Evolutionary conservation across 345 rosid genomes (phyloP).

Genomic region (Aquilaria malaccensis): DNA sequence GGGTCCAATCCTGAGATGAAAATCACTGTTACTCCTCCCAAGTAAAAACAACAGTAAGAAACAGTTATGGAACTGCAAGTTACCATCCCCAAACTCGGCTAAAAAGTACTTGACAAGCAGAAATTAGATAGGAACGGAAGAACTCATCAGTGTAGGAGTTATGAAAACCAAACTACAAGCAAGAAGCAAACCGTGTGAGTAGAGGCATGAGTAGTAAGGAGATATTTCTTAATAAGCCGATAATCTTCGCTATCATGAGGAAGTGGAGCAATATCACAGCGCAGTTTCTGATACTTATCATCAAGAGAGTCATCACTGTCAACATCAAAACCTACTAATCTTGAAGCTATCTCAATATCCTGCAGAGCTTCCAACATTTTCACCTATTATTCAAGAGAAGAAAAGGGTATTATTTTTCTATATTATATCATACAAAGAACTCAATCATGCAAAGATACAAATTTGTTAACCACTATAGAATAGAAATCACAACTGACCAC

Average conservation of each 20-base stretch:
- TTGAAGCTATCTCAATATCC: slow-evolving; percentile 94
- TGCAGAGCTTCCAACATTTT: slow-evolving; percentile 98
- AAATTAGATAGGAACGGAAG: background rate
- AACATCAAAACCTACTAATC: slow-evolving; percentile 89
- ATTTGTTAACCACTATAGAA: background rate
- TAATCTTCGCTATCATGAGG: slow-evolving; percentile 81
- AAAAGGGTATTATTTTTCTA: background rate
- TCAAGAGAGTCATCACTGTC: slow-evolving; percentile 73
- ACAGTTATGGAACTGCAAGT: slow-evolving; percentile 1
- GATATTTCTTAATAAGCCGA: slow-evolving; percentile 68
- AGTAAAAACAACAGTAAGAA: background rate
- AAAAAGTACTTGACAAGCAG: background rate
- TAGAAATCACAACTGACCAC: background rate
- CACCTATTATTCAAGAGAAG: slow-evolving; percentile 42
- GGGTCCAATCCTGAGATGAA: slow-evolving; percentile 67
- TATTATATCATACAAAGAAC: background rate
- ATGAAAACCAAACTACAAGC: background rate
- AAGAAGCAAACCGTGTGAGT: slow-evolving; percentile 65
- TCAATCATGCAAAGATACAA: background rate
- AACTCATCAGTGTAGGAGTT: too few species aligned
- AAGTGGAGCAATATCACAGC: slow-evolving; percentile 62
- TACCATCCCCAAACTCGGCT: background rate
- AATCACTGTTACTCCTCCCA: slow-evolving; percentile 1
- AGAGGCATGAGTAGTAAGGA: slow-evolving; percentile 81
- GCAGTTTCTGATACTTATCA: slow-evolving; percentile 72